Evolutionary conservation across 2,329 filamentous ascomycete species (phyloP).

Genomic region (Blumeriella jaapii): DNA sequence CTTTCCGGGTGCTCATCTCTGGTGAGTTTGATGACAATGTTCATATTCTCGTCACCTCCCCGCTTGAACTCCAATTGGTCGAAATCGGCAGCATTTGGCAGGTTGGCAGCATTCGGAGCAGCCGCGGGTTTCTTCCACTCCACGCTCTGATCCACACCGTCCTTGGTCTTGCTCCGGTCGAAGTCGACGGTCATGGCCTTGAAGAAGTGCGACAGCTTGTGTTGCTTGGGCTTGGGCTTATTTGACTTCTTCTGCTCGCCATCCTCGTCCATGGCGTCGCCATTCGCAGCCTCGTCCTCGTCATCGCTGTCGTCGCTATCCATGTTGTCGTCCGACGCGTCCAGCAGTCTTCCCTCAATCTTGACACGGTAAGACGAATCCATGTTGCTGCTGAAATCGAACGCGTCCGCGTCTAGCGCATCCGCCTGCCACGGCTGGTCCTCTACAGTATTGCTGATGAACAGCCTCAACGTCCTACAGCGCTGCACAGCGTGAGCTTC

Average conservation of each 20-base stretch:
- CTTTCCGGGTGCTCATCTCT: constrained; percentile 80
- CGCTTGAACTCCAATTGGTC: constrained; percentile 88
- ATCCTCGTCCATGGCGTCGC: constrained; percentile 44
- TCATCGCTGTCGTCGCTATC: constrained; percentile 38
- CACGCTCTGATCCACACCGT: constrained; percentile 45
- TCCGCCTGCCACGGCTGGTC: constrained; percentile 85
- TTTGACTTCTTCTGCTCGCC: constrained; percentile 29
- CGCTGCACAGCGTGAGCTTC: constrained; percentile 35
- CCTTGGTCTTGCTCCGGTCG: constrained; percentile 48
- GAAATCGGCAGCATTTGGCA: constrained; percentile 61
- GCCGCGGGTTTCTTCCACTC: constrained; percentile 78
- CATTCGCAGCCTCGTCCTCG: constrained; percentile 30
- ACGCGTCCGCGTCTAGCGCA: constrained; percentile 57
- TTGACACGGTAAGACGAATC: constrained; percentile 81
- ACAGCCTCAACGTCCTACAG: constrained; percentile 77
- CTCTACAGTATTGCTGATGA: constrained; percentile 90
- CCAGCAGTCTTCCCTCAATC: constrained; percentile 77
- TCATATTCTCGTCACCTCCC: constrained; percentile 82
- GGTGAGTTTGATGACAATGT: constrained; percentile 77
- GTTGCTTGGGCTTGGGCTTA: constrained; percentile 34
- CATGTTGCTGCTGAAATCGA: constrained; percentile 68
- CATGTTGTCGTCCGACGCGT: constrained; percentile 48
- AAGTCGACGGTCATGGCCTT: constrained; percentile 67
- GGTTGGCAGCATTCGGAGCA: constrained; percentile 36
- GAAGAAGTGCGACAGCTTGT: constrained; percentile 68